Evolutionary conservation across 257 asterid genomes (phyloP).

Genomic region (Solanum appendiculatum): DNA sequence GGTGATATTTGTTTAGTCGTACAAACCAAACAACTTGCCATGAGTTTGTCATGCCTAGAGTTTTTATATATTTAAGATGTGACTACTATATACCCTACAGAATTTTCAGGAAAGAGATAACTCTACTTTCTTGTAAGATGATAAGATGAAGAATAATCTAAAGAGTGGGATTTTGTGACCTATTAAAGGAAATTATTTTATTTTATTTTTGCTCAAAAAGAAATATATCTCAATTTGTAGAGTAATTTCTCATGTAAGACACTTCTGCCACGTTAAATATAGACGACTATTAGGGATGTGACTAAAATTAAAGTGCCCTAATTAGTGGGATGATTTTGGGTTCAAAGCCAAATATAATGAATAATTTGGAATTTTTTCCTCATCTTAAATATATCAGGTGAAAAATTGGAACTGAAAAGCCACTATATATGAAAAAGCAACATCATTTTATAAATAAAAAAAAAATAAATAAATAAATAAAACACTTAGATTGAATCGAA

Average conservation of each 20-base stretch:
- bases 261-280: background rate
- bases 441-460: background rate
- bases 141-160: background rate
- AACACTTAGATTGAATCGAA: background rate
- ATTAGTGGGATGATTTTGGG: no score
- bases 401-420: background rate
- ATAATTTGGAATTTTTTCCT: no score
- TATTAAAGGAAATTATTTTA: background rate
- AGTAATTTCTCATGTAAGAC: background rate
- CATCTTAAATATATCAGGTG: background rate
- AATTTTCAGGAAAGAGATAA: background rate
- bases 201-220: background rate
- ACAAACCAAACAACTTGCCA: background rate
- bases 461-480: background rate
- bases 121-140: background rate
- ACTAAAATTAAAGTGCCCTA: no score
- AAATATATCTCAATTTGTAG: background rate
- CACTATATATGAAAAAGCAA: background rate
- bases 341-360: no score
- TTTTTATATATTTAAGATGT: background rate
- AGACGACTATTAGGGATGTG: no score
- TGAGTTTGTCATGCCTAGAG: background rate
- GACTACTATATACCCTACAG: background rate
- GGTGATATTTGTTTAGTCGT: background rate
- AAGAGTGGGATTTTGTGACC: background rate